A percentile compares a stretch with the other conserved stretches of the same genome.
phyloP scores from a whole-genome alignment of 2,329 filamentous ascomycete species.

The Coniosporium tulheliwenetii region DNA sequence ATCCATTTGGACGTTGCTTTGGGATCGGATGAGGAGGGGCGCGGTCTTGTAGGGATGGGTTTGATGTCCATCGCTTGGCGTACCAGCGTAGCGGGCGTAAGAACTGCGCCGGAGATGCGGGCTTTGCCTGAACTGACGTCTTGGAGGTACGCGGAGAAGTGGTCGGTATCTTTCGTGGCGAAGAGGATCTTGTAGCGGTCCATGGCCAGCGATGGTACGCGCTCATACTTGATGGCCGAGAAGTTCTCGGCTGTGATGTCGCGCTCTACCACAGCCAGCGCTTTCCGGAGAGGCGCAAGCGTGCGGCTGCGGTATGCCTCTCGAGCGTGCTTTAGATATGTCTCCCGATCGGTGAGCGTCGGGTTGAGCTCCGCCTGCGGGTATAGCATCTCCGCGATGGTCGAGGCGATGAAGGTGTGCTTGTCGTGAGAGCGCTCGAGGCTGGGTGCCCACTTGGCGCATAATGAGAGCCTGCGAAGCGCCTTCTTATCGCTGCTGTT shows the following conservation, averaged over 20 bases:
- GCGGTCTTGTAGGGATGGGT: constrained; percentile 4
- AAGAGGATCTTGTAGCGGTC: constrained; percentile 35
- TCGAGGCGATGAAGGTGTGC: constrained; percentile 39
- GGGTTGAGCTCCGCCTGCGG: constrained; percentile 20
- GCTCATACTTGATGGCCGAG: constrained; percentile 39
- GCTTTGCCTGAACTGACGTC: constrained; percentile 32
- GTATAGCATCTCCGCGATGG: constrained; percentile 41
- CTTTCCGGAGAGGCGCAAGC: constrained; percentile 35
- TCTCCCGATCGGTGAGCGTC: constrained; percentile 23
- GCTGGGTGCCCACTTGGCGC: constrained; percentile 45
- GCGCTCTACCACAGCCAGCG: constrained; percentile 38
- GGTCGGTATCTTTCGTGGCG: constrained; percentile 31
- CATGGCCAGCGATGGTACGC: constrained; percentile 42
- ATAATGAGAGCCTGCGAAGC: constrained; percentile 34
- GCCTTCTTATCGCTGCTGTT: constrained; percentile 22
- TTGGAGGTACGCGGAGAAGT: constrained; percentile 34
- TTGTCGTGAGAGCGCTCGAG: constrained; percentile 40
- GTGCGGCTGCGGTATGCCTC: constrained; percentile 35
- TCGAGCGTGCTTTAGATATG: constrained; percentile 38
- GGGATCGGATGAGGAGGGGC: not conserved
- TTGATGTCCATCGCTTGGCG: constrained; percentile 2
- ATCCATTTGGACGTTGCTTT: not conserved
- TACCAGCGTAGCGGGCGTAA: constrained; percentile 37
- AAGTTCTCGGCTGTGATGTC: constrained; percentile 31
- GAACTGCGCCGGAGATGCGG: constrained; percentile 38